Conservation (phyloP, 169 alveolate species). For the Cryptosporidium sp. region DNA sequence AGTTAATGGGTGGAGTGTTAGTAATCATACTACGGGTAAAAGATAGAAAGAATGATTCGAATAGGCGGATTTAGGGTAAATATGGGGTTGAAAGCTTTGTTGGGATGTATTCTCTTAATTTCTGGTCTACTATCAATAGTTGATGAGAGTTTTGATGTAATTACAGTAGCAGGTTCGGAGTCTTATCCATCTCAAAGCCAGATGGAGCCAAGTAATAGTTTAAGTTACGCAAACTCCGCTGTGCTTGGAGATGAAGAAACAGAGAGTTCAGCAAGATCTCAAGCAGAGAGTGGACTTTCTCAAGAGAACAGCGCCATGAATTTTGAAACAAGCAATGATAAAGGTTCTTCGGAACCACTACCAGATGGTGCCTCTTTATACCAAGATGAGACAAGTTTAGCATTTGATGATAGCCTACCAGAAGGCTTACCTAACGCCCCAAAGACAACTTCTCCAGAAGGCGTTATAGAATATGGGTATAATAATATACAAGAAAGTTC, state of each 20-base stretch:
- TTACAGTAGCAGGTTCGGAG: neutral
- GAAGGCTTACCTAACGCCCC: neutral
- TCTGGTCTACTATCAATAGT: neutral
- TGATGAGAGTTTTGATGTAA: neutral
- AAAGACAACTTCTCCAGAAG: constrained; percentile 19
- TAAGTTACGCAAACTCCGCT: neutral
- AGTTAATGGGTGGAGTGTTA: neutral
- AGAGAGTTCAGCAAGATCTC: neutral
- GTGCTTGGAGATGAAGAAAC: constrained; percentile 21
- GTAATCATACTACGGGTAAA: neutral
- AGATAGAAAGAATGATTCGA: neutral
- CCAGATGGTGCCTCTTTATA: constrained; percentile 65
- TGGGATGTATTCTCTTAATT: neutral
- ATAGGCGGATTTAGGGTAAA: neutral
- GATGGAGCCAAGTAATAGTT: neutral
- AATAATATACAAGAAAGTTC: constrained; percentile 26
- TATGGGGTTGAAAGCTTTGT: neutral
- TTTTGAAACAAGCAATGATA: neutral
- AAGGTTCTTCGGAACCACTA: constrained; percentile 8
- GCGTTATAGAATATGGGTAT: constrained; percentile 39
- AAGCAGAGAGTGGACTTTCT: neutral
- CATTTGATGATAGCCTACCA: neutral
- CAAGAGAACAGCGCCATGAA: neutral
- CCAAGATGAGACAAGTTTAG: constrained; percentile 24
- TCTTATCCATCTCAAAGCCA: neutral